Evolutionary conservation across 2,329 filamentous ascomycete genomes (phyloP).

Genomic region (Colletotrichum noveboracense): DNA sequence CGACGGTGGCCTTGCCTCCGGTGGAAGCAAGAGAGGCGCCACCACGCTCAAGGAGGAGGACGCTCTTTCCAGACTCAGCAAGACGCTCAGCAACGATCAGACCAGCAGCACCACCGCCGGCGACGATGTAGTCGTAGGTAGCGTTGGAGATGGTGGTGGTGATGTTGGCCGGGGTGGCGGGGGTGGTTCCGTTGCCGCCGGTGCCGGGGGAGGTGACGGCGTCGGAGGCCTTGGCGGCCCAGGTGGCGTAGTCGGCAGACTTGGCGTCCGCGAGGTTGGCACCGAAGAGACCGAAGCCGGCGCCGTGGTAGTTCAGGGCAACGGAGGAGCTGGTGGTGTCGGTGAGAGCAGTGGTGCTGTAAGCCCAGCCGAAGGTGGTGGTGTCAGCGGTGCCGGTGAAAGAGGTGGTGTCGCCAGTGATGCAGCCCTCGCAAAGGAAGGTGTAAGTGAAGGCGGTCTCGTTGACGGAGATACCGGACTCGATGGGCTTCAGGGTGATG

Average conservation of each 20-base stretch:
- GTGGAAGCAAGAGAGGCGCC: slow-evolving; percentile 13
- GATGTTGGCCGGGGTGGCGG: slow-evolving; percentile 5
- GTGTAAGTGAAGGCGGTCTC: slow-evolving; percentile 52
- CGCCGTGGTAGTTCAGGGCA: slow-evolving; percentile 23
- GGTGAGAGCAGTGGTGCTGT: slow-evolving; percentile 21
- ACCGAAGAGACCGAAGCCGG: slow-evolving; percentile 26
- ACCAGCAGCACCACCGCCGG: slow-evolving; percentile 22
- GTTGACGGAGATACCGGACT: slow-evolving; percentile 51
- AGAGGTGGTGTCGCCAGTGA: slow-evolving; percentile 31
- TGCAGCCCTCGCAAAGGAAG: slow-evolving; percentile 50
- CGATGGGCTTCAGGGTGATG: slow-evolving; percentile 45
- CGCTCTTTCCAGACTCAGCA: slow-evolving; percentile 23
- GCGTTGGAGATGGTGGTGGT: slow-evolving; percentile 20
- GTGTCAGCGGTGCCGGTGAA: slow-evolving; percentile 20
- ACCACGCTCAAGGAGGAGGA: slow-evolving; percentile 22
- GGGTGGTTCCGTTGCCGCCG: slow-evolving; percentile 7
- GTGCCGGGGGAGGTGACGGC: slow-evolving; percentile 19
- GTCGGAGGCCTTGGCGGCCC: slow-evolving; percentile 28
- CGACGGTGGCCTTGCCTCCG: slow-evolving; percentile 24
- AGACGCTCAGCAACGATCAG: slow-evolving; percentile 20
- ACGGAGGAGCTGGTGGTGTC: slow-evolving; percentile 20
- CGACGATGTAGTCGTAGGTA: slow-evolving; percentile 24
- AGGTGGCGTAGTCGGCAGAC: slow-evolving; percentile 23
- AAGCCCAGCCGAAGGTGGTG: slow-evolving; percentile 19
- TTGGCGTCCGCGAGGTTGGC: slow-evolving; percentile 23